A percentile compares a stretch with the other conserved stretches of the same genome.
Conservation (phyloP, 2,329 filamentous ascomycete species). For the Paraphoma chrysanthemicola region DNA sequence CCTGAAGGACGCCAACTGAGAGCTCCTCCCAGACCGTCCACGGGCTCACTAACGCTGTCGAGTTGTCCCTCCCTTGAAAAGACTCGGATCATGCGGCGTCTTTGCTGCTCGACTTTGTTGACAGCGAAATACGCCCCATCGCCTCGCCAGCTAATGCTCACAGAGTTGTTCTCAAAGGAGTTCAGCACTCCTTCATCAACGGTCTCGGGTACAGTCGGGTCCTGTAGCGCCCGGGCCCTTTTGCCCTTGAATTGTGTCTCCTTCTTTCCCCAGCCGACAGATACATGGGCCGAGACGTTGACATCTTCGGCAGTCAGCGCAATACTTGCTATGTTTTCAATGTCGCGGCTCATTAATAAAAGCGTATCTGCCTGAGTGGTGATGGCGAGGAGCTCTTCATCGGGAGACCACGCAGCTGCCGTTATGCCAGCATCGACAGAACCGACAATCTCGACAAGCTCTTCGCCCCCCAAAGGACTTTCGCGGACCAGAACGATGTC, state of each 20-base stretch:
- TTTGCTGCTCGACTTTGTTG: constrained; percentile 74
- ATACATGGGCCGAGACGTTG: constrained; percentile 89
- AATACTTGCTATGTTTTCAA: constrained; percentile 82
- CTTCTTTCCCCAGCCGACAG: constrained; percentile 97
- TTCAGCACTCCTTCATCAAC: constrained; percentile 84
- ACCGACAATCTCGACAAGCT: constrained; percentile 92
- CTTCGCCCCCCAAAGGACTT: constrained; percentile 68
- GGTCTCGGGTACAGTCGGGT: constrained; percentile 93
- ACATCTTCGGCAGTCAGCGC: constrained; percentile 77
- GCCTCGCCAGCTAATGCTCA: constrained; percentile 88
- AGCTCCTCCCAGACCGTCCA: constrained; percentile 85
- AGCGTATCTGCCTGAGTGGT: constrained; percentile 80
- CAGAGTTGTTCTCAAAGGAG: constrained; percentile 72
- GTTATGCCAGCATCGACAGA: constrained; percentile 92
- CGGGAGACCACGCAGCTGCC: constrained; percentile 90
- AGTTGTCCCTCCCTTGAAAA: constrained; percentile 90
- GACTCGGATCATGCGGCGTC: constrained; percentile 82
- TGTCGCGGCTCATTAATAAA: constrained; percentile 90
- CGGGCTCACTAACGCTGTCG: constrained; percentile 92
- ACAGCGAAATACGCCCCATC: constrained; percentile 91
- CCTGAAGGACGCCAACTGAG: constrained; percentile 92
- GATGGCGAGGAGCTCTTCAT: constrained; percentile 88
- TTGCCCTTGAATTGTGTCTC: constrained; percentile 98
- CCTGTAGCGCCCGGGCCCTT: constrained; percentile 82
- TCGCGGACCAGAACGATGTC: constrained; percentile 89